Conservation (phyloP, 768 basidiomycete species). For the Lactarius tabidus region DNA sequence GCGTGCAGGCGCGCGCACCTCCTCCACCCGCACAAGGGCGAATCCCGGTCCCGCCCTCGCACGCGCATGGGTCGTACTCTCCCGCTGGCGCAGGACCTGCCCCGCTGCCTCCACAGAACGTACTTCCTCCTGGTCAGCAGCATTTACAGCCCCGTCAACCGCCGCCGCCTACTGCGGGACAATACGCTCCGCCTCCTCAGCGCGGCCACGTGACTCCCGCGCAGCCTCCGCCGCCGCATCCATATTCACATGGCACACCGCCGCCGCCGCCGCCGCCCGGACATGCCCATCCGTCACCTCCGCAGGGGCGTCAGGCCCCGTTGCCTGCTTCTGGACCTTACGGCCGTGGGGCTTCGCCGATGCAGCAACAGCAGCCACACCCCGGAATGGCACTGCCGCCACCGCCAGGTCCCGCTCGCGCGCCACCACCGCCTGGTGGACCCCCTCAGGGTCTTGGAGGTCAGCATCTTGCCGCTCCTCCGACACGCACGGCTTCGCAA, state of each 20-base stretch:
- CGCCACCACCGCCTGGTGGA: conserved; percentile 32
- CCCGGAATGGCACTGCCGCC: conserved; percentile 16
- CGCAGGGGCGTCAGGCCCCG: conserved; percentile 25
- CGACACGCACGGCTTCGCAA: conserved; percentile 10
- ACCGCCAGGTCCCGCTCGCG: conserved; percentile 28
- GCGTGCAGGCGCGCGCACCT: conserved; percentile 38
- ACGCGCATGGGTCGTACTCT: conserved; percentile 14
- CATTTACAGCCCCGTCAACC: conserved; percentile 35
- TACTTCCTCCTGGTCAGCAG: conserved; percentile 19
- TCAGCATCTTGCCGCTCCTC: conserved; percentile 11
- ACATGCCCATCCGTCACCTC: conserved; percentile 31
- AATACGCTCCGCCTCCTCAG: conserved; percentile 30
- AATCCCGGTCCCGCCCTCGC: conserved; percentile 11
- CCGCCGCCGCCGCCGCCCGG: conserved; percentile 44
- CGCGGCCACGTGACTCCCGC: conserved; percentile 27
- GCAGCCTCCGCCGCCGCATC: conserved; percentile 30
- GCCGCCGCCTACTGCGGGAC: conserved; percentile 36
- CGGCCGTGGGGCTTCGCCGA: conserved; percentile 24
- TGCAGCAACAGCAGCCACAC: conserved; percentile 17
- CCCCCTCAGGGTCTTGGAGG: conserved; percentile 9
- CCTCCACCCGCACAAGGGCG: conserved; percentile 20
- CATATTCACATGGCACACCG: conserved; percentile 33
- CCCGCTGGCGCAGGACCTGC: not conserved
- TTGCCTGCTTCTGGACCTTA: conserved; percentile 30
- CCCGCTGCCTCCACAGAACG: conserved; percentile 10